phyloP scores from a whole-genome alignment of 768 basidiomycete species.

The Kwoniella sp. region DNA sequence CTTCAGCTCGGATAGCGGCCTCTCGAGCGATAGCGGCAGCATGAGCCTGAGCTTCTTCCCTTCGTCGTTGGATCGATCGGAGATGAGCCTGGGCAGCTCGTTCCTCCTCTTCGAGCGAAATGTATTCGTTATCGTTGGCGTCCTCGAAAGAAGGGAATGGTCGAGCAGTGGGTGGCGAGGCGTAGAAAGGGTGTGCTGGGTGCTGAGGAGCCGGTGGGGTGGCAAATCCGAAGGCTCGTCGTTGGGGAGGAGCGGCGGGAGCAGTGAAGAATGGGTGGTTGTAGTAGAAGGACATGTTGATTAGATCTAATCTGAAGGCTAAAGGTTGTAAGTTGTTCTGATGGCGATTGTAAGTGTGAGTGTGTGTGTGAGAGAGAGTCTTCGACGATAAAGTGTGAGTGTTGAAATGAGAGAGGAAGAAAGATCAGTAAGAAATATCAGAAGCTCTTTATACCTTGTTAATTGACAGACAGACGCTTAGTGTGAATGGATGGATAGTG shows the following conservation, averaged over 20 bases:
- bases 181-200: conserved; percentile 1
- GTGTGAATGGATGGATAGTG: background rate
- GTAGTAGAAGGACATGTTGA: background rate
- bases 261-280: conserved; percentile 10
- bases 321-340: background rate
- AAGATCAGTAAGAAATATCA: conserved; percentile 1
- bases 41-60: conserved; percentile 31
- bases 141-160: background rate
- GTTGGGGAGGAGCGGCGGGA: background rate
- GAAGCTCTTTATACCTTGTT: conserved; percentile 20
- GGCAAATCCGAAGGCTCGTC: conserved; percentile 13
- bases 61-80: conserved; percentile 38
- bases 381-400: background rate
- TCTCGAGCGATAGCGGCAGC: conserved; percentile 22
- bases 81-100: conserved; percentile 45
- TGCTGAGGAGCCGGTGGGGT: conserved; percentile 6
- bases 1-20: conserved; percentile 17
- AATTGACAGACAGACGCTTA: conserved; percentile 4
- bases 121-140: background rate
- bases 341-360: background rate
- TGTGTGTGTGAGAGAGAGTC: background rate
- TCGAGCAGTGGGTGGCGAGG: background rate
- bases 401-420: conserved; percentile 1
- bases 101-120: conserved; percentile 41
- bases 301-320: background rate